A percentile compares a stretch with the other conserved stretches of the same genome.
Evolutionary conservation across 148 eudicot species (phyloP).

Genomic region (Nyssa sinensis): DNA sequence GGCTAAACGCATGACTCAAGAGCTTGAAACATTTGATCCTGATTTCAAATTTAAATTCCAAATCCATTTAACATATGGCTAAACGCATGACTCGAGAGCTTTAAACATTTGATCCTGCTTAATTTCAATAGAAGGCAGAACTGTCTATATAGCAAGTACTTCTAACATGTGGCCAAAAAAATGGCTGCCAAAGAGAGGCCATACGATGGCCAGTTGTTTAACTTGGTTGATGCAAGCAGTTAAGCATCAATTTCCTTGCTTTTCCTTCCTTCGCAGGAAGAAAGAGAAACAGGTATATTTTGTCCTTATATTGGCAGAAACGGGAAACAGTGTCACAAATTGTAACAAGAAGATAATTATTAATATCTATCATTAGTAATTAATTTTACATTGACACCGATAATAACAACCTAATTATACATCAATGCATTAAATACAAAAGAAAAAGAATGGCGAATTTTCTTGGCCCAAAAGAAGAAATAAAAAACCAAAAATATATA

Average conservation of each 20-base stretch:
- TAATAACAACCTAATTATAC: slow-evolving; percentile 9
- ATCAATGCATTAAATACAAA: slow-evolving; percentile 8
- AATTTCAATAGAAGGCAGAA: too few species aligned
- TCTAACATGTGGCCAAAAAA: too few species aligned
- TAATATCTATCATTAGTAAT: neutral
- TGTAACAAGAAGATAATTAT: neutral
- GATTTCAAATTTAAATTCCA: too few species aligned
- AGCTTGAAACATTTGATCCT: too few species aligned
- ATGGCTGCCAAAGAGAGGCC: too few species aligned
- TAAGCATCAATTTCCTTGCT: neutral
- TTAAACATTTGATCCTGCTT: too few species aligned
- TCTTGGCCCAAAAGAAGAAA: neutral
- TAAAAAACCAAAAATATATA: neutral
- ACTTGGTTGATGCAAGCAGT: too few species aligned
- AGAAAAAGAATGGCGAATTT: neutral
- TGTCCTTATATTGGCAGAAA: neutral
- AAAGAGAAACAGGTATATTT: neutral
- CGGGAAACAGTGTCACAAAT: neutral
- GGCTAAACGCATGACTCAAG: too few species aligned
- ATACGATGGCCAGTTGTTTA: too few species aligned
- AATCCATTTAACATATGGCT: too few species aligned
- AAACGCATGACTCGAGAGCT: too few species aligned
- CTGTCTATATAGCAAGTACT: too few species aligned
- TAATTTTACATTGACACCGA: slow-evolving; percentile 12
- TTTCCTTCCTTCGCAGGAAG: neutral